Percentiles rank a stretch among this genome's conserved stretches.
Conservation (phyloP, 257 asterid species). For the Solanum bukasovii region DNA sequence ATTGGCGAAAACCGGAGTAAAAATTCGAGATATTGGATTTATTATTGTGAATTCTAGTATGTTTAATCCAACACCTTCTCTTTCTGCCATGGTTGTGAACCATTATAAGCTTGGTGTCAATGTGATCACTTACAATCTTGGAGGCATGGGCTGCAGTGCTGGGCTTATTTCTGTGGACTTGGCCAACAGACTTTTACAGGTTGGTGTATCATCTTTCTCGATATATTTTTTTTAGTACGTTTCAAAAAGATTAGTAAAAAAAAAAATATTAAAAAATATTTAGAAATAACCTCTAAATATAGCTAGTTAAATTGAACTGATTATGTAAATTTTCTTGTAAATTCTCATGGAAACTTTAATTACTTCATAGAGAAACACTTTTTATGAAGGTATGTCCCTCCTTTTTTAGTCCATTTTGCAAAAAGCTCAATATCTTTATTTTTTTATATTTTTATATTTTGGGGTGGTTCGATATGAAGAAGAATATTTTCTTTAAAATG, state of each 20-base stretch:
- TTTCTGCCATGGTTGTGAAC: slow-evolving; percentile 22
- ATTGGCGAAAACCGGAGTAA: slow-evolving; percentile 5
- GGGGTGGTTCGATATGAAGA: neutral
- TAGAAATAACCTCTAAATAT: neutral
- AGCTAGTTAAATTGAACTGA: neutral
- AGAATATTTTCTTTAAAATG: neutral
- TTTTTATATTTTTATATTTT: neutral
- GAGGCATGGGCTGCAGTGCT: slow-evolving; percentile 51
- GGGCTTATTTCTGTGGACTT: slow-evolving; percentile 27
- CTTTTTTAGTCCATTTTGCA: neutral
- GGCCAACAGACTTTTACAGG: slow-evolving; percentile 20
- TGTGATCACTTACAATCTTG: slow-evolving; percentile 21
- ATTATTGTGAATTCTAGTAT: slow-evolving; percentile 27
- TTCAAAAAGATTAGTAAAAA: neutral
- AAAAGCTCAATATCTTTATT: neutral
- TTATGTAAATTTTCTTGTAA: neutral
- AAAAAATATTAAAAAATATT: neutral
- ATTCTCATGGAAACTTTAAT: neutral
- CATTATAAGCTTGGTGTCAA: slow-evolving; percentile 19
- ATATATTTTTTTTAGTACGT: neutral
- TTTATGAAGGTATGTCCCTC: neutral
- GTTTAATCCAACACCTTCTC: slow-evolving; percentile 29
- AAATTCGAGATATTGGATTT: slow-evolving; percentile 19
- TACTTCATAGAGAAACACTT: neutral
- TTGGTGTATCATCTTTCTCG: neutral